Percentiles rank a stretch among this genome's conserved stretches.
phyloP scores from a whole-genome alignment of 108 stramenopile species.

The Skeletonema potamos region DNA sequence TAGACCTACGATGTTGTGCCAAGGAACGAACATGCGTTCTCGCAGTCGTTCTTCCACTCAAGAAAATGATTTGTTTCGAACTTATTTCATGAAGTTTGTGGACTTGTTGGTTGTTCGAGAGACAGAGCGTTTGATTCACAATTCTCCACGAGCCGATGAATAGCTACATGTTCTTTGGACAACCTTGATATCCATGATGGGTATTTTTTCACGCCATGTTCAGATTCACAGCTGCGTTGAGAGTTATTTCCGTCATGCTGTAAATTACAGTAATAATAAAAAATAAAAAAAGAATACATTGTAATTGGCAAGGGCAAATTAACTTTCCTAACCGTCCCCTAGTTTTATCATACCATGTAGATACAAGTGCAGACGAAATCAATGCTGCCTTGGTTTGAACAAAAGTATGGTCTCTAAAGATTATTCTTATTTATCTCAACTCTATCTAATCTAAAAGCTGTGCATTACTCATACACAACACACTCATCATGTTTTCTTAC shows the following conservation, averaged over 20 bases:
- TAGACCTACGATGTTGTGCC: constrained; percentile 3
- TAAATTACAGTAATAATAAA: constrained; percentile 2
- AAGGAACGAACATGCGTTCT: background rate
- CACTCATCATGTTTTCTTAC: too few species aligned
- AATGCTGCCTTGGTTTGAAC: too few species aligned
- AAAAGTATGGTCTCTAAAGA: too few species aligned
- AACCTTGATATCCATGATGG: background rate
- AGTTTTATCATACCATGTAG: too few species aligned
- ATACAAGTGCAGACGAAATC: too few species aligned
- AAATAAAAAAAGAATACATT: background rate
- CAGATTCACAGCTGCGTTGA: background rate
- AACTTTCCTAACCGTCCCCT: too few species aligned
- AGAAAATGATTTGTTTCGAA: constrained; percentile 59
- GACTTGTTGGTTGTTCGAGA: constrained; percentile 77
- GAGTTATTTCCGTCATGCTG: background rate
- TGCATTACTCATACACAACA: too few species aligned
- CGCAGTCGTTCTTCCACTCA: constrained; percentile 27
- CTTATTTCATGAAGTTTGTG: constrained; percentile 77
- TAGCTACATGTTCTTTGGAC: background rate
- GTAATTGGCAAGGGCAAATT: background rate
- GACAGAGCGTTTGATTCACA: constrained; percentile 47
- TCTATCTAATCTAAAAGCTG: too few species aligned
- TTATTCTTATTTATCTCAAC: too few species aligned
- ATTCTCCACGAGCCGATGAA: background rate
- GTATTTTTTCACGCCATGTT: background rate